Conservation (phyloP, 345 rosid genomes). For the Arabidopsis suecica region DNA sequence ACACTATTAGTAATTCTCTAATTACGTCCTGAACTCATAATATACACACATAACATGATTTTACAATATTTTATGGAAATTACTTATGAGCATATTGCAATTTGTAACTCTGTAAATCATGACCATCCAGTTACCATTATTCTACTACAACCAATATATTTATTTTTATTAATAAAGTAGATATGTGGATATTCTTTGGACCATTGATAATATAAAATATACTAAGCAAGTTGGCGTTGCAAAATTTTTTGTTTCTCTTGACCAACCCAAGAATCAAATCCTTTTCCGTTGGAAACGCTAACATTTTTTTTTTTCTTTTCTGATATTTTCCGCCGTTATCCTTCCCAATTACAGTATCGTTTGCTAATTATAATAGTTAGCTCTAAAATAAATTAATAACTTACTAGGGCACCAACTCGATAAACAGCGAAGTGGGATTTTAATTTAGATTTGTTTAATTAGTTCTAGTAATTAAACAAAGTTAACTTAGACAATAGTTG, state of each 20-base stretch:
- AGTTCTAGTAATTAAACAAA: background rate
- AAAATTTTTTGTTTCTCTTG: background rate
- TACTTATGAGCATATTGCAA: no score
- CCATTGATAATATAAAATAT: slow-evolving; percentile 3
- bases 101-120: slow-evolving; percentile 9
- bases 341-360: background rate
- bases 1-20: slow-evolving; percentile 16
- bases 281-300: slow-evolving; percentile 28
- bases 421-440: slow-evolving; percentile 2
- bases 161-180: background rate
- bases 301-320: background rate
- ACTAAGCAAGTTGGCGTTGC: slow-evolving; percentile 30
- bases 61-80: no score
- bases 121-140: slow-evolving; percentile 19
- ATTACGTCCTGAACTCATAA: slow-evolving; percentile 9
- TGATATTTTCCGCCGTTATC: slow-evolving; percentile 13
- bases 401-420: background rate
- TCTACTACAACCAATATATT: slow-evolving; percentile 9
- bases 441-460: slow-evolving; percentile 4
- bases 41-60: background rate
- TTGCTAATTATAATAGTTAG: background rate
- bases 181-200: background rate
- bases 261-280: slow-evolving; percentile 31
- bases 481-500: background rate
- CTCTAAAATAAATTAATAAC: background rate